Percentiles rank a stretch among this genome's conserved stretches.
phyloP scores from a whole-genome alignment of 441 rosid species.

The Flueggea neowawraea region DNA sequence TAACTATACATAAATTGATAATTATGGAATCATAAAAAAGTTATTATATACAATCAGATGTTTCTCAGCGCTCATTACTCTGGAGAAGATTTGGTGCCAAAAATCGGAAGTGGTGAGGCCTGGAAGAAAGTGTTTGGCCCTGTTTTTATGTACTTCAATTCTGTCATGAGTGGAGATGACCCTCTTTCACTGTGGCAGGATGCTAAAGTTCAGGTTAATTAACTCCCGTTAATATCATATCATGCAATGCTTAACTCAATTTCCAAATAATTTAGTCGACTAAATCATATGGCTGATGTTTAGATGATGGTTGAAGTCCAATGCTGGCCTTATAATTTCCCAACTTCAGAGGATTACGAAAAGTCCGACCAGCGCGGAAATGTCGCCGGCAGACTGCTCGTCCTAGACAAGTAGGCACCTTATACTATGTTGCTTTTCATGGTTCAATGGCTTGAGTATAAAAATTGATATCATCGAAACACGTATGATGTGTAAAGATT shows the following conservation, averaged over 20 bases:
- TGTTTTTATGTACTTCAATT: constrained; percentile 59
- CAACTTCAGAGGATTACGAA: constrained; percentile 64
- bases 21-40: not conserved
- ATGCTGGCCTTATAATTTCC: constrained; percentile 83
- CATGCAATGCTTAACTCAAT: too few relatives aligned
- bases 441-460: too few relatives aligned
- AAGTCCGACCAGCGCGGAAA: constrained; percentile 50
- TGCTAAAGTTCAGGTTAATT: constrained; percentile 62
- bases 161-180: constrained; percentile 32
- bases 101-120: constrained; percentile 48
- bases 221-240: not conserved
- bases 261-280: not conserved
- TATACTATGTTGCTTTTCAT: not conserved
- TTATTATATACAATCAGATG: constrained; percentile 39
- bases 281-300: not conserved
- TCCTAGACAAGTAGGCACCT: constrained; percentile 49
- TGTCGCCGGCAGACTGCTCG: constrained; percentile 57
- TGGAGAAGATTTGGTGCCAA: constrained; percentile 82
- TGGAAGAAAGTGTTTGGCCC: constrained; percentile 97
- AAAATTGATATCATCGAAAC: too few relatives aligned
- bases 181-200: constrained; percentile 70
- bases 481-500: too few relatives aligned
- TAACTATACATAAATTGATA: too few relatives aligned
- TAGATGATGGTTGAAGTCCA: constrained; percentile 61
- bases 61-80: constrained; percentile 80